A percentile compares a stretch with the other conserved stretches of the same genome.
These are phyloP conservation scores for Polyplosphaeria fusca DNA, from an alignment of 495 filamentous ascomycete genomes.

Conservation along the genomic window DNA sequence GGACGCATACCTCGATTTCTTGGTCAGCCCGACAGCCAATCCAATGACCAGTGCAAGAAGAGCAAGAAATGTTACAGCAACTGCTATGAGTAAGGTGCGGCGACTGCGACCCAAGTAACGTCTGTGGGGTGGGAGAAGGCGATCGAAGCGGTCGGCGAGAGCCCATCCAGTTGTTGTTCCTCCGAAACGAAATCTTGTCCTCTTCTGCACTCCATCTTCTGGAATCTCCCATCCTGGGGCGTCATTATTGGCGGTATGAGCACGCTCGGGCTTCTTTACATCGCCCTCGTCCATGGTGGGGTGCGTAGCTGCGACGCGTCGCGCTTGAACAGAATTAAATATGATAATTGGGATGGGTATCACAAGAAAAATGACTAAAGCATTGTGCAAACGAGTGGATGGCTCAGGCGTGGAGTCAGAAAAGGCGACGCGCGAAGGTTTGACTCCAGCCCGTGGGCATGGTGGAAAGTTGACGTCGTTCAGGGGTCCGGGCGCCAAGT, in stretches of 20 bases:
- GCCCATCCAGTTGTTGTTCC: conserved; percentile 10
- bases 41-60: conserved; percentile 55
- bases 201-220: conserved; percentile 1
- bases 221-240: conserved; percentile 16
- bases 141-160: conserved; percentile 34
- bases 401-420: conserved; percentile 3
- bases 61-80: conserved; percentile 39
- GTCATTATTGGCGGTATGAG: neutral
- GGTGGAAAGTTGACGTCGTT: no score
- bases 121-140: conserved; percentile 42
- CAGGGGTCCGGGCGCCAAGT: no score
- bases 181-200: conserved; percentile 2
- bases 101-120: conserved; percentile 46
- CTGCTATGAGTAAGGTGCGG: conserved; percentile 41
- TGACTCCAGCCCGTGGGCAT: no score
- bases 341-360: no score
- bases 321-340: no score
- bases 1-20: conserved; percentile 27
- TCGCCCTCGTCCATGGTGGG: no score
- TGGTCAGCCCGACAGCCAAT: conserved; percentile 52
- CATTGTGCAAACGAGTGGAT: conserved; percentile 12
- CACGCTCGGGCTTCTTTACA: conserved; percentile 9
- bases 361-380: conserved; percentile 12
- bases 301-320: no score
- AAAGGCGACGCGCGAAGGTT: no score